Base-by-base conservation (phyloP, 1,139 yeast genomes). In the Pichia sp. region DNA sequence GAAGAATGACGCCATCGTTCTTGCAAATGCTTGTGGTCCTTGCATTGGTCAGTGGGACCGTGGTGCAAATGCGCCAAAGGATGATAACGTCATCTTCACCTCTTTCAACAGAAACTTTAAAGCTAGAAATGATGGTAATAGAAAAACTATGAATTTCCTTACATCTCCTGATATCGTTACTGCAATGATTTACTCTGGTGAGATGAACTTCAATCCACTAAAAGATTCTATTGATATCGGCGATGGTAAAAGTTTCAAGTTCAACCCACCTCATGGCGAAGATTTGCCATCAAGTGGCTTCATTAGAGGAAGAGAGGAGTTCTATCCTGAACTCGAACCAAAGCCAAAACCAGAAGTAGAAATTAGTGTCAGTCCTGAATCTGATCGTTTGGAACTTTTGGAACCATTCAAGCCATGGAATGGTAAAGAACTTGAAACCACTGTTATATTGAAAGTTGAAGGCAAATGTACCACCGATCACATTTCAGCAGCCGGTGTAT, bases 11-110 rank as follows among this genome's bases (percentile, higher is more conserved):
- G 98, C 96, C 51, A 78, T 83, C 53, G 97, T 93, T 16, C 77
- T 93, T 61, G 97, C 98, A 46, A 93, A 93, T 68, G 99, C 99
- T 15, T 93, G 99, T 77, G 99, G 99, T 57, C 99, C 98, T 61
- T 93, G 99, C 78, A 93, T 93, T 67, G 99, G 99, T 53, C 98
- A 93, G 76, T 93, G 99, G 99, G 97, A 90, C 70, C 84, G 99
- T 74, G 72, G 72, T 46, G 73, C 70, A 53, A 78, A 77, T 59
- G 79, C 85, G 51, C 77, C 85, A 52, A 85, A 86, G 70, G 81
- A 79, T 54, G 78, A 82, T 52, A 92, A 92, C 68, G 90, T 97
- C 53, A 93, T 93, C 59, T 87, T 93, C 75, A 89, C 98, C 29
- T 89, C 97, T 13, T 93, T 90, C 78, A 93, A 93, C 79, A 85